These are phyloP conservation scores for Didymella segeticola DNA, from an alignment of 2,329 filamentous ascomycete species.

Conservation along the genomic window DNA sequence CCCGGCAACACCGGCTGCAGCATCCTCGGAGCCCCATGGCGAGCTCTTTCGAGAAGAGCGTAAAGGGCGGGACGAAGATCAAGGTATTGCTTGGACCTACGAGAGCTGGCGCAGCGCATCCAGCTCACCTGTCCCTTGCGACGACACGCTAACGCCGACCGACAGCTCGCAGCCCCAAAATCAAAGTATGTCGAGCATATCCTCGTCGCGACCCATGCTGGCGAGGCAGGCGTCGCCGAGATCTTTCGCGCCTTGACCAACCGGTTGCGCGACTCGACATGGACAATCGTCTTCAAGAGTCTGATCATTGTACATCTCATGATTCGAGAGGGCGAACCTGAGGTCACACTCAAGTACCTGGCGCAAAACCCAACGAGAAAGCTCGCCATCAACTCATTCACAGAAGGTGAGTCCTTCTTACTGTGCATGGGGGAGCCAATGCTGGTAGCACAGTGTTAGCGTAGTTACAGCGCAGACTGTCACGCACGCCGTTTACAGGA, in stretches of 20 bases:
- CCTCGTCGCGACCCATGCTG: slow-evolving; percentile 90
- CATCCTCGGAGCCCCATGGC: slow-evolving; percentile 62
- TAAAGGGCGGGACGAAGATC: slow-evolving; percentile 98
- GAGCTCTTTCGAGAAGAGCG: slow-evolving; percentile 96
- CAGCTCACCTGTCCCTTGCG: slow-evolving; percentile 18
- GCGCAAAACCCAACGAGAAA: slow-evolving; percentile 77
- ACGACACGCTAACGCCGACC: slow-evolving; percentile 21
- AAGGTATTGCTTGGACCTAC: slow-evolving; percentile 65
- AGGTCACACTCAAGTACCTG: slow-evolving; percentile 86
- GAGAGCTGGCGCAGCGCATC: not conserved
- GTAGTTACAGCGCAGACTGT: too few relatives aligned
- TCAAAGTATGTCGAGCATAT: slow-evolving; percentile 99
- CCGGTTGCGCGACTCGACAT: slow-evolving; percentile 91
- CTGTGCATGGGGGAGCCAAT: too few relatives aligned
- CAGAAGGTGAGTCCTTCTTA: slow-evolving; percentile 72
- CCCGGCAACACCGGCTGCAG: slow-evolving; percentile 17
- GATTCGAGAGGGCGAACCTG: slow-evolving; percentile 92
- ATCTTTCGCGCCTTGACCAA: slow-evolving; percentile 92
- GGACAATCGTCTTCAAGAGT: slow-evolving; percentile 99
- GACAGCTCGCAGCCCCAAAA: slow-evolving; percentile 90
- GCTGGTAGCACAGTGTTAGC: too few relatives aligned
- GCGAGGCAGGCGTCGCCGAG: slow-evolving; percentile 92
- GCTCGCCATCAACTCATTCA: slow-evolving; percentile 87
- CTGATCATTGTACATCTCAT: slow-evolving; percentile 95
- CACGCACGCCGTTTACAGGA: not conserved